Conservation (phyloP, 1,284 basidiomycete genomes). For the Waitea zeae region DNA sequence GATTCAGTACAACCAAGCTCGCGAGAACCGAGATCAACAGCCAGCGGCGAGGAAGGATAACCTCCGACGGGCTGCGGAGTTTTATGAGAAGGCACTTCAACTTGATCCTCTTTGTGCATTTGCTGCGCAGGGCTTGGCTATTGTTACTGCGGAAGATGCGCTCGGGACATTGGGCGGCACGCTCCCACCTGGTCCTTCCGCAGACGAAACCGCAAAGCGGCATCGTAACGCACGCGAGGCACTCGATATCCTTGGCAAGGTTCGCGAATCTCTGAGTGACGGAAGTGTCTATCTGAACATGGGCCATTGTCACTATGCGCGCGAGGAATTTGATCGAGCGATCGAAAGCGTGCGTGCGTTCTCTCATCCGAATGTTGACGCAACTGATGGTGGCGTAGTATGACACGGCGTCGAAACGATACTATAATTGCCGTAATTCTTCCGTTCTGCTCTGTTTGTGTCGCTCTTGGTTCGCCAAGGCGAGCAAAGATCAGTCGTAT, state of each 20-base stretch:
- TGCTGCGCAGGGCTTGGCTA: conserved; percentile 86
- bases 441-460: conserved; percentile 69
- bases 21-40: conserved; percentile 51
- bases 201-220: conserved; percentile 49
- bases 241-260: conserved; percentile 73
- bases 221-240: conserved; percentile 68
- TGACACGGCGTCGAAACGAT: conserved; percentile 67
- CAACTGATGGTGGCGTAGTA: conserved; percentile 34
- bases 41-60: conserved; percentile 49
- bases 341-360: conserved; percentile 74
- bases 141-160: conserved; percentile 80
- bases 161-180: conserved; percentile 45
- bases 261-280: conserved; percentile 71
- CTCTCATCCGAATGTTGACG: conserved; percentile 2
- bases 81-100: conserved; percentile 78
- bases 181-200: conserved; percentile 21
- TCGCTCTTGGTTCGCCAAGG: conserved; percentile 84
- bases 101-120: conserved; percentile 73
- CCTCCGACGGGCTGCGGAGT: conserved; percentile 73
- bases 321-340: conserved; percentile 86
- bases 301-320: conserved; percentile 82
- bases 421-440: conserved; percentile 55
- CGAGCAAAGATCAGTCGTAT: conserved; percentile 74
- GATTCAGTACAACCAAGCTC: conserved; percentile 69
- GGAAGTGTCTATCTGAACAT: conserved; percentile 88